These are phyloP conservation scores for Eimeria brunetti DNA, from an alignment of 169 alveolate genomes.

Conservation along the genomic window DNA sequence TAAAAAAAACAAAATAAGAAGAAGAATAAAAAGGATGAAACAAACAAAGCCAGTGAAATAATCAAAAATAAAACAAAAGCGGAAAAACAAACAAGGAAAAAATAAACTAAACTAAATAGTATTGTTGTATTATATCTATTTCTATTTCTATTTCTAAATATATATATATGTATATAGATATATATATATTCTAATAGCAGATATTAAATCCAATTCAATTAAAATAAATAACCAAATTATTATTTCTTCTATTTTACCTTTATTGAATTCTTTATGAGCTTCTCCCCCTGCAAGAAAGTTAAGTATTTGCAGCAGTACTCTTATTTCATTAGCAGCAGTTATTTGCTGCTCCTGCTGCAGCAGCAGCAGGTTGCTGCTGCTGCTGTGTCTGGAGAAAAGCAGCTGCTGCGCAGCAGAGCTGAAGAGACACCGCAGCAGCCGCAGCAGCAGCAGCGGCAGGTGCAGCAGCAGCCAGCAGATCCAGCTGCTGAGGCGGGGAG, in stretches of 20 bases:
- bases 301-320: background rate
- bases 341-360: background rate
- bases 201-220: too few relatives aligned
- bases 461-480: background rate
- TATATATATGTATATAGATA: too few relatives aligned
- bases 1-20: too few relatives aligned
- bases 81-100: too few relatives aligned
- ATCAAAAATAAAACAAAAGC: too few relatives aligned
- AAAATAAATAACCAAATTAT: too few relatives aligned
- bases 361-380: background rate
- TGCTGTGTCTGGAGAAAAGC: background rate
- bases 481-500: background rate
- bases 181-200: too few relatives aligned
- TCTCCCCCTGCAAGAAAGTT: background rate
- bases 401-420: background rate
- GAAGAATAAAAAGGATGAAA: too few relatives aligned
- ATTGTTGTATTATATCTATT: too few relatives aligned
- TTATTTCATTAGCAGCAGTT: background rate
- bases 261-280: background rate
- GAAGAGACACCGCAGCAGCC: background rate
- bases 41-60: too few relatives aligned
- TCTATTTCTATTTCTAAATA: too few relatives aligned
- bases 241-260: background rate
- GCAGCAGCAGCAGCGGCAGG: constrained; percentile 28
- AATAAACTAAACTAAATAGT: too few relatives aligned